Percentiles rank a stretch among this genome's conserved stretches.
These are phyloP conservation scores for Pyrenochaeta sp. DNA, from an alignment of 2,329 filamentous ascomycete species.

Conservation along the genomic window DNA sequence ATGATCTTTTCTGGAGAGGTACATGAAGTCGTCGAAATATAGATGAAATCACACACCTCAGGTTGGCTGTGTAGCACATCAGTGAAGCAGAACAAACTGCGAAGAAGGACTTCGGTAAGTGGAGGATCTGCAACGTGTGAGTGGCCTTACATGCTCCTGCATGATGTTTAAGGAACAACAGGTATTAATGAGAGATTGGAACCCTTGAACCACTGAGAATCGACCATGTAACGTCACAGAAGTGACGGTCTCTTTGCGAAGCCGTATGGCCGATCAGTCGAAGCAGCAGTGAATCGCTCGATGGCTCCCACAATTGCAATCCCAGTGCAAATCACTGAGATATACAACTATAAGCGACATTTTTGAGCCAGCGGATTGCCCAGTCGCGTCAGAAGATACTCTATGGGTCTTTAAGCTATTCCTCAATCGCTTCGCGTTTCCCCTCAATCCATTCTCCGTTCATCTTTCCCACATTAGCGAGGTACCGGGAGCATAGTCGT, in stretches of 20 bases:
- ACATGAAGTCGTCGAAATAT: not conserved
- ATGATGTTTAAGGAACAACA: not conserved
- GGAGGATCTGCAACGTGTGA: not conserved
- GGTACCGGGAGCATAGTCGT: not conserved
- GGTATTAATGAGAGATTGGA: not conserved
- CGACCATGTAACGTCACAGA: not conserved
- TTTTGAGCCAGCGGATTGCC: not conserved
- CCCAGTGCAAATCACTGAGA: constrained; percentile 8
- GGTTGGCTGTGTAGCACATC: not conserved
- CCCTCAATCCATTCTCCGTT: constrained; percentile 27
- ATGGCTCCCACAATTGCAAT: constrained; percentile 4
- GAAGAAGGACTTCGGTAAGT: no score
- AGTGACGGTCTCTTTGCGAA: not conserved
- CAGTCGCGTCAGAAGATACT: not conserved
- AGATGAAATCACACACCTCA: not conserved
- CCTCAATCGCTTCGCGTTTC: constrained; percentile 18
- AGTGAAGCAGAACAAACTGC: not conserved
- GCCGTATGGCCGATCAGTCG: not conserved
- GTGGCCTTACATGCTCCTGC: not conserved
- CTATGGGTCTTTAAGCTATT: constrained; percentile 13
- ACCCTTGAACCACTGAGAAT: constrained; percentile 1
- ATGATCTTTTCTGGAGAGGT: not conserved
- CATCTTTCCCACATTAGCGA: constrained; percentile 1
- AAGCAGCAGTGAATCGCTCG: not conserved
- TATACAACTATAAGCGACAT: not conserved